These are phyloP conservation scores for Nyssa sinensis DNA, from an alignment of 148 eudicot species.

Conservation along the genomic window DNA sequence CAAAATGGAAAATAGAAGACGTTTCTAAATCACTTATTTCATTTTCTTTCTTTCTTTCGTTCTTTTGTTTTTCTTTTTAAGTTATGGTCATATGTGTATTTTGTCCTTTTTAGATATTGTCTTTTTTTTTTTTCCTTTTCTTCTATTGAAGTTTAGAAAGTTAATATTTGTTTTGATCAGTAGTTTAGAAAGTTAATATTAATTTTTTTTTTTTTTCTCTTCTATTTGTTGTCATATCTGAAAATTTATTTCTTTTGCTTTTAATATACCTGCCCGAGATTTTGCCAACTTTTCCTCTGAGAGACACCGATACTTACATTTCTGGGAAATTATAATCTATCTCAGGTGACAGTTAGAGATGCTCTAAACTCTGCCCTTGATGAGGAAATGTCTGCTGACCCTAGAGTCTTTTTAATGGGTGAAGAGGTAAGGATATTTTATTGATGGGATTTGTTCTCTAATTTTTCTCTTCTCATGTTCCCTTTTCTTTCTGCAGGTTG, in stretches of 20 bases:
- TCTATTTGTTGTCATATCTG: not conserved
- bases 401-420: constrained; percentile 73
- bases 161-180: not conserved
- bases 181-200: not conserved
- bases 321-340: not conserved
- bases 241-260: not conserved
- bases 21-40: not conserved
- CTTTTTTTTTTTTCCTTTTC: not conserved
- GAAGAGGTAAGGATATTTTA: constrained; percentile 57
- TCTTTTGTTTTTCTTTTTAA: not conserved
- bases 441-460: not conserved
- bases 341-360: constrained; percentile 73
- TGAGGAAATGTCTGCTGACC: constrained; percentile 85
- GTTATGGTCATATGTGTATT: not conserved
- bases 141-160: not conserved
- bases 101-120: not conserved
- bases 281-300: not conserved
- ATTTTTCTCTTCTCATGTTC: not conserved
- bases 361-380: constrained; percentile 82
- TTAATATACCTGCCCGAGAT: not conserved
- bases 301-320: not conserved
- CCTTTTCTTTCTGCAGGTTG: constrained; percentile 51
- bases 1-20: not conserved
- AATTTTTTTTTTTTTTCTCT: not conserved
- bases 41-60: too few relatives aligned